Base-by-base conservation (phyloP, 345 rosid species). In the Acer campestre region DNA sequence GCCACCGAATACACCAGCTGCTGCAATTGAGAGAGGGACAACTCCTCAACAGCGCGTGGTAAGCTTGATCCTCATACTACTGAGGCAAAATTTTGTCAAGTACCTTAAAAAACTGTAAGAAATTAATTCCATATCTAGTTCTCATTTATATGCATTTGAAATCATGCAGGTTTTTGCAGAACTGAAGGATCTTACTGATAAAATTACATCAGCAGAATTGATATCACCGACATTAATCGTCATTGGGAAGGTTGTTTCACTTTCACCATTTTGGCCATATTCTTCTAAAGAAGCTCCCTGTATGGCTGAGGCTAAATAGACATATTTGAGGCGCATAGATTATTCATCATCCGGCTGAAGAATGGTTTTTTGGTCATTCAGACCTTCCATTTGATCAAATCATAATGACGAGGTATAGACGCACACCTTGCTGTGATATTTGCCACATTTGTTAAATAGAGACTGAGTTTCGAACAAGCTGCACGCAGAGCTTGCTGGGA, bases 1-100 rank as follows among this genome's bases (percentile, higher is more conserved):
- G 16, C 94, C 95, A 53, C 80, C 80, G 49, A 85, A 82, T 74
- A 96, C 97, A 55, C 99, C 99, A 42, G 95, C 98, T 66, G 93
- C 87, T 74, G 98, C 98, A 20, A 87, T 96, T 73, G 98, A 96
- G 86, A 87, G 93, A 75, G 98, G 98, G 70, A 91, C 98, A 59
- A 93, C 98, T 16, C 85, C 90, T 46, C 93, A 86, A 68, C 94
- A 93, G 81, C 98, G 92, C 63, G 81, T 79, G n/a, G 98, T 93
- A 87, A 88, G 95, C 72, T 53, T 51, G 10, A 48, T 61, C 4
- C 67, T 59, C 48, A 22, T 58, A 16, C 56, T 3, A n/a, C n/a
- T n/a, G 22, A 40, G 49, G 67, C 67, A 40, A 61, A 20, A 17
- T 40, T 16, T 29, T 9, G 56, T 9, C 40, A 55, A 10, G 1